These are phyloP conservation scores for Paramyrothecium sp. DNA, from an alignment of 2,329 filamentous ascomycete species.

Conservation along the genomic window DNA sequence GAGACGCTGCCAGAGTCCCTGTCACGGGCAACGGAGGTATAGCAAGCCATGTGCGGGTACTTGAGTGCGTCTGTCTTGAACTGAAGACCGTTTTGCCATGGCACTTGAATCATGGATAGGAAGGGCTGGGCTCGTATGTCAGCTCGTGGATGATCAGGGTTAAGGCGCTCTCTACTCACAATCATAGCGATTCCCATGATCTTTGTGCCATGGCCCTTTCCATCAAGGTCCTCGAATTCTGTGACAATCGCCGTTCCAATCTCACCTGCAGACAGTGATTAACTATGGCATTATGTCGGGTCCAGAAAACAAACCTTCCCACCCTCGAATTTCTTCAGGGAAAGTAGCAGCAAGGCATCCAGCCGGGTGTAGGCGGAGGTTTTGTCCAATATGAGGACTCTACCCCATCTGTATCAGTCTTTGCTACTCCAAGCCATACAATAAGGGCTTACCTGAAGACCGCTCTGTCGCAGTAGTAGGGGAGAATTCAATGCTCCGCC, in stretches of 20 bases:
- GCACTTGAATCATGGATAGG: slow-evolving; percentile 3
- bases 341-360: slow-evolving; percentile 5
- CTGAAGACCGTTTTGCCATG: neutral
- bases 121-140: neutral
- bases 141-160: neutral
- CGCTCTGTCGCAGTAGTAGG: slow-evolving; percentile 1
- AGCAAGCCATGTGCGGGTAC: neutral
- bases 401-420: neutral
- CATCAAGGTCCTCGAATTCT: slow-evolving; percentile 5
- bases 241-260: slow-evolving; percentile 6
- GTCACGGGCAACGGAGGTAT: neutral
- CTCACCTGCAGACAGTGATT: neutral
- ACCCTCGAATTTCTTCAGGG: slow-evolving; percentile 3
- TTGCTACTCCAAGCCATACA: neutral
- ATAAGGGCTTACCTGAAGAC: neutral
- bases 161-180: neutral
- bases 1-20: neutral
- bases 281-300: neutral
- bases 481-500: slow-evolving; percentile 6
- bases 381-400: slow-evolving; percentile 8
- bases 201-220: slow-evolving; percentile 8
- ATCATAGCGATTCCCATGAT: slow-evolving; percentile 4
- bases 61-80: neutral
- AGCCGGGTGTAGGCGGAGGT: slow-evolving; percentile 9
- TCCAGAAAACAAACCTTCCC: slow-evolving; percentile 3